Percentiles rank a stretch among this genome's conserved stretches.
Evolutionary conservation across 805 yeast genomes (phyloP).

Genomic region (Metschnikowia rubicola): DNA sequence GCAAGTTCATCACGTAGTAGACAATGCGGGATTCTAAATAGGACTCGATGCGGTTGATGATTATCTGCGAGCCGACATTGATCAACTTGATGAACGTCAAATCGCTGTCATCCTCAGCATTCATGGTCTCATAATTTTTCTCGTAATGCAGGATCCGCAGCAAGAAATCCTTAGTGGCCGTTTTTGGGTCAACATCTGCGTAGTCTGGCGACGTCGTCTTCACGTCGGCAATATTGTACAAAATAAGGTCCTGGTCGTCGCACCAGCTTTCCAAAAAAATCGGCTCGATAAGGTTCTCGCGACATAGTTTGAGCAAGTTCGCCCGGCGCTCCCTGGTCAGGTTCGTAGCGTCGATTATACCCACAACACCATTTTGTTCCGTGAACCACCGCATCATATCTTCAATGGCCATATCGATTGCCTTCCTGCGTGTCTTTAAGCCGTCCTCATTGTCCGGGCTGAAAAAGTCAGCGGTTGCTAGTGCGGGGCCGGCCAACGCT

Average conservation of each 20-base stretch:
- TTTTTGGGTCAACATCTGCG: constrained; percentile 60
- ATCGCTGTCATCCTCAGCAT: constrained; percentile 52
- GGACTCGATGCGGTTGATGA: constrained; percentile 81
- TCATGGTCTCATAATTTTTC: constrained; percentile 72
- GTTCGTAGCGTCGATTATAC: constrained; percentile 91
- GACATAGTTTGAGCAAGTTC: constrained; percentile 57
- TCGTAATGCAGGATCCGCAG: constrained; percentile 74
- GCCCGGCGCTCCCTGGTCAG: constrained; percentile 71
- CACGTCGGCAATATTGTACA: constrained; percentile 80
- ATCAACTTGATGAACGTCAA: constrained; percentile 83
- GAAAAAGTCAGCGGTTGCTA: constrained; percentile 73
- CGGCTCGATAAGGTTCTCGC: constrained; percentile 73
- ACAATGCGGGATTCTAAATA: constrained; percentile 91
- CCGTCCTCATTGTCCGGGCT: constrained; percentile 66
- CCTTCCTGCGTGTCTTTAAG: constrained; percentile 57
- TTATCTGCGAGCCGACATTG: constrained; percentile 83
- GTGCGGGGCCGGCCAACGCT: constrained; percentile 41
- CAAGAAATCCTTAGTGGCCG: constrained; percentile 68
- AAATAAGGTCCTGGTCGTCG: constrained; percentile 72
- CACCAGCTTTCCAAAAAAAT: constrained; percentile 92
- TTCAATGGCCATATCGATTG: constrained; percentile 65
- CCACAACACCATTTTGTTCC: constrained; percentile 80
- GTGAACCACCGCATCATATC: constrained; percentile 88
- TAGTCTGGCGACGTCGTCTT: constrained; percentile 87
- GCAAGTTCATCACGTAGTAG: constrained; percentile 92